Conservation (phyloP, 352 stramenopile species). For the Phytophthora pistaciae region DNA sequence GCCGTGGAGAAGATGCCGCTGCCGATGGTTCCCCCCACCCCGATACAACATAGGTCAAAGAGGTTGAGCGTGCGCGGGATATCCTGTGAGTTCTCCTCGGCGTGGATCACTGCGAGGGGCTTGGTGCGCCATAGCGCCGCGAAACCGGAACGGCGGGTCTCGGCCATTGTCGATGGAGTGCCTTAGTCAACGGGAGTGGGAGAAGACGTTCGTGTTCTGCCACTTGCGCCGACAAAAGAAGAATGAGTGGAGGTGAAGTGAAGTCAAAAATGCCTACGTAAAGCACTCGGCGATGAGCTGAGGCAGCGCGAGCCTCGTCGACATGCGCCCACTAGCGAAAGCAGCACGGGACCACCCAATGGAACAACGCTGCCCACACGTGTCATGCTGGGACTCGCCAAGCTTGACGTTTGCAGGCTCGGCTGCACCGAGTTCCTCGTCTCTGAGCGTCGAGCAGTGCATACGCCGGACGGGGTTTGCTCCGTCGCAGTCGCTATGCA, state of each 20-base stretch:
- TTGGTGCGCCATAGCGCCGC: conserved; percentile 58
- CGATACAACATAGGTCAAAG: conserved; percentile 88
- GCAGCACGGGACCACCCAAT: conserved; percentile 31
- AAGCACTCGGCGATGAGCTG: neutral
- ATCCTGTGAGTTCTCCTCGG: conserved; percentile 59
- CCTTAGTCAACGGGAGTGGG: no score
- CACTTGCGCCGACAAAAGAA: conserved; percentile 8
- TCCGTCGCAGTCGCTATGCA: conserved; percentile 25
- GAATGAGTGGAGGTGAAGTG: conserved; percentile 12
- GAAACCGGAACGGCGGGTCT: conserved; percentile 10
- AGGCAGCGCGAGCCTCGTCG: conserved; percentile 11
- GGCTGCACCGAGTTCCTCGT: conserved; percentile 16
- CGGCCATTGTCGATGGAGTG: conserved; percentile 12
- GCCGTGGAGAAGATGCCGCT: conserved; percentile 88
- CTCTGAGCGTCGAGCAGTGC: conserved; percentile 21
- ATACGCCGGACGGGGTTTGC: neutral
- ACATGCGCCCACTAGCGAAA: conserved; percentile 26
- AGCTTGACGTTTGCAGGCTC: neutral
- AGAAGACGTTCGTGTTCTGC: no score
- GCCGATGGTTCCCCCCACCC: conserved; percentile 90
- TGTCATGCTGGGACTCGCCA: conserved; percentile 17
- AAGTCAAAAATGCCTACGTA: neutral
- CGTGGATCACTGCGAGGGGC: conserved; percentile 62
- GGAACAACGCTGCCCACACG: neutral
- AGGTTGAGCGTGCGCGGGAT: conserved; percentile 64